phyloP scores from a whole-genome alignment of 2,329 filamentous ascomycete genomes.

The Trichophyton schoenleinii region DNA sequence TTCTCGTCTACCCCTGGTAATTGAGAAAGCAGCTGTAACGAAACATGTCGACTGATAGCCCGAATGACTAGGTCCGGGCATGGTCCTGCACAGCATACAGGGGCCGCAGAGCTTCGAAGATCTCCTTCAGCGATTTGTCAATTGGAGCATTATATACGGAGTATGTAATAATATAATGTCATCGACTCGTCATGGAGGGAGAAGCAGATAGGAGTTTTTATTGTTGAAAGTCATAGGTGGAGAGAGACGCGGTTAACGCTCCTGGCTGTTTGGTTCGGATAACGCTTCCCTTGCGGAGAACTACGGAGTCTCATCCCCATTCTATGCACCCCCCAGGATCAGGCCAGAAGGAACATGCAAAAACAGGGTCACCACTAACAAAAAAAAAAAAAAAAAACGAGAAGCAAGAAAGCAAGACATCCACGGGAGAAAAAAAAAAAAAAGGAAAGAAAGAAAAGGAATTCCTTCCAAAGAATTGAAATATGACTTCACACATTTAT shows the following conservation, averaged over 20 bases:
- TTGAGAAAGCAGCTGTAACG: not conserved
- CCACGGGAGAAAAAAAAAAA: not conserved
- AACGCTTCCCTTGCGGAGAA: not conserved
- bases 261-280: not conserved
- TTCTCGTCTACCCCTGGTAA: not conserved
- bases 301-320: not conserved
- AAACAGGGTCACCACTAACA: not conserved
- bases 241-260: conserved; percentile 1
- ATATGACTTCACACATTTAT: not conserved
- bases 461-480: not conserved
- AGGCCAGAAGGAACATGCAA: not conserved
- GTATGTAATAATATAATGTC: not conserved
- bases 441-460: not conserved
- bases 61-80: not conserved
- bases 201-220: not conserved
- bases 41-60: not conserved
- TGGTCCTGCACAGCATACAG: not conserved
- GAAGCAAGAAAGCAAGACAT: not conserved
- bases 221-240: not conserved
- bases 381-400: not conserved
- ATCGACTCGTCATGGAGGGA: not conserved
- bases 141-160: not conserved
- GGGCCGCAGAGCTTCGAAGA: not conserved
- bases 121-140: not conserved
- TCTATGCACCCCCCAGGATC: not conserved